Evolutionary conservation across 805 yeast species (phyloP).

Genomic region (Candida parachauliodes): DNA sequence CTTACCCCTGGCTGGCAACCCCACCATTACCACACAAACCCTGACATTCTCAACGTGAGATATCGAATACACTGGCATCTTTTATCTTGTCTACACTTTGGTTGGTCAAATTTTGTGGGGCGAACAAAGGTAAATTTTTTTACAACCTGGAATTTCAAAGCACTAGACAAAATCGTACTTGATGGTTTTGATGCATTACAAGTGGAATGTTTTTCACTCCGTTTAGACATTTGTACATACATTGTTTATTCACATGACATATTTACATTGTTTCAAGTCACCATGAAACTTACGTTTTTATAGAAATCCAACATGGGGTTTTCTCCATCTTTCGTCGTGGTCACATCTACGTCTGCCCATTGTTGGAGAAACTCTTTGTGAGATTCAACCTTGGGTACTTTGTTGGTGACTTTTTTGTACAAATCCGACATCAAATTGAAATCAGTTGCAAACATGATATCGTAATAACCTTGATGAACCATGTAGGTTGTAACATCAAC

Average conservation of each 20-base stretch:
- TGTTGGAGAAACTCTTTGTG: slow-evolving; percentile 63
- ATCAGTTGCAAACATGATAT: slow-evolving; percentile 83
- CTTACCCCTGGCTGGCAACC: slow-evolving; percentile 89
- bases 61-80: slow-evolving; percentile 55
- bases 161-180: too few relatives aligned
- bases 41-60: slow-evolving; percentile 65
- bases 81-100: neutral
- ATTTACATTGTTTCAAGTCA: slow-evolving; percentile 12
- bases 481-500: slow-evolving; percentile 69
- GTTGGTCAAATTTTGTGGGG: slow-evolving; percentile 1
- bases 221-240: too few relatives aligned
- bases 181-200: too few relatives aligned
- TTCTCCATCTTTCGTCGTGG: slow-evolving; percentile 73
- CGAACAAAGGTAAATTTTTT: neutral
- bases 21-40: slow-evolving; percentile 86
- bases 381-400: slow-evolving; percentile 47
- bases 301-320: slow-evolving; percentile 81
- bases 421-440: slow-evolving; percentile 59
- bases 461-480: slow-evolving; percentile 84
- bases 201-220: neutral
- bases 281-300: slow-evolving; percentile 67
- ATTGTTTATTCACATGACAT: neutral
- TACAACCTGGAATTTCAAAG: neutral
- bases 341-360: slow-evolving; percentile 69
- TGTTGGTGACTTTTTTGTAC: slow-evolving; percentile 63